phyloP scores from a whole-genome alignment of 345 rosid species.

The Geranium rotundifolium region DNA sequence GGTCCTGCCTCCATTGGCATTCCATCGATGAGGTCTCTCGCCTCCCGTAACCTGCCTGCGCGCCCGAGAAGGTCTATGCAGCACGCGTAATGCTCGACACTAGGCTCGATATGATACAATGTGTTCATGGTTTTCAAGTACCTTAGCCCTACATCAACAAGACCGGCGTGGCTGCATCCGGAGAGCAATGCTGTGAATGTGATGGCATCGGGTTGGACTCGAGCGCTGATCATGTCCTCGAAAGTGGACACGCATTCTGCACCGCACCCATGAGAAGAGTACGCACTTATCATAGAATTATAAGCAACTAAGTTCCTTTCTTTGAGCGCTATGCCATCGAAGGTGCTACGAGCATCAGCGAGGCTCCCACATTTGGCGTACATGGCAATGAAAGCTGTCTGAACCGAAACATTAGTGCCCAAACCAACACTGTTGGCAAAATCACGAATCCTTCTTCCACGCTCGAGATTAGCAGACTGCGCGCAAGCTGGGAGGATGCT shows the following conservation, averaged over 20 bases:
- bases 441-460: slow-evolving; percentile 22
- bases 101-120: slow-evolving; percentile 26
- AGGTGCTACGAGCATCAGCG: slow-evolving; percentile 19
- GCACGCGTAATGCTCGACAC: slow-evolving; percentile 49
- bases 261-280: slow-evolving; percentile 34
- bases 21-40: slow-evolving; percentile 25
- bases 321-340: slow-evolving; percentile 10
- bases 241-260: slow-evolving; percentile 21
- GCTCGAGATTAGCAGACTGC: slow-evolving; percentile 24
- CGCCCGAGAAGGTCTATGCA: slow-evolving; percentile 49
- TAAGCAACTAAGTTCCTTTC: slow-evolving; percentile 27
- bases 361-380: slow-evolving; percentile 29
- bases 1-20: slow-evolving; percentile 47
- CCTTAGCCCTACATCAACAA: slow-evolving; percentile 27
- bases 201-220: slow-evolving; percentile 31
- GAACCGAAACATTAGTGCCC: slow-evolving; percentile 15
- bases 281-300: slow-evolving; percentile 46
- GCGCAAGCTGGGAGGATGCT: slow-evolving; percentile 35
- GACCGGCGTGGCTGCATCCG: slow-evolving; percentile 50
- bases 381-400: slow-evolving; percentile 27
- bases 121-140: slow-evolving; percentile 32
- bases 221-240: slow-evolving; percentile 26
- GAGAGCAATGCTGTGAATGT: slow-evolving; percentile 45
- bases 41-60: slow-evolving; percentile 38
- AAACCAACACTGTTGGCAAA: slow-evolving; percentile 17